Evolutionary conservation across 805 yeast genomes (phyloP).

Genomic region (Candida jianshihensis): DNA sequence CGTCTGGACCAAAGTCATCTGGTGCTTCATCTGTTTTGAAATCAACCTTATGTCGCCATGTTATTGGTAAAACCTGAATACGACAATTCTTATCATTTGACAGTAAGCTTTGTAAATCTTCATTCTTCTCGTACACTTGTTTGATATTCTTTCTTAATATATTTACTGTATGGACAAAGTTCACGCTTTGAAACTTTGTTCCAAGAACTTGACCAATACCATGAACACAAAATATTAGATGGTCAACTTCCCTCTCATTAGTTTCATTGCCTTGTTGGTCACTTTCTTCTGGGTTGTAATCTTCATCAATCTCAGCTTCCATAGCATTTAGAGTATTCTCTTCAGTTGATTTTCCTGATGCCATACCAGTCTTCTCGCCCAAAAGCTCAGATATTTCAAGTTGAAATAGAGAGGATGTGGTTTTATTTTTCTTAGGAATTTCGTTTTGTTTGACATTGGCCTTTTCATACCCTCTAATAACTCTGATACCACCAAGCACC

Average conservation of each 20-base stretch:
- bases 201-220: constrained; percentile 93
- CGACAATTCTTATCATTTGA: constrained; percentile 43
- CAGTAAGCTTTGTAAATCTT: constrained; percentile 28
- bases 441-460: neutral
- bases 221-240: constrained; percentile 80
- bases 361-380: constrained; percentile 12
- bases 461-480: constrained; percentile 42
- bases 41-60: constrained; percentile 81
- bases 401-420: constrained; percentile 12
- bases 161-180: constrained; percentile 81
- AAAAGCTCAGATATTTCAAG: constrained; percentile 18
- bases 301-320: constrained; percentile 44
- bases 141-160: constrained; percentile 50
- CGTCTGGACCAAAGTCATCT: constrained; percentile 29
- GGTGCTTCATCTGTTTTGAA: constrained; percentile 44
- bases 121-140: constrained; percentile 37
- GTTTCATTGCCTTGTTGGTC: constrained; percentile 31
- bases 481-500: constrained; percentile 39
- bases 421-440: neutral
- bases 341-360: constrained; percentile 12
- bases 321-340: constrained; percentile 34
- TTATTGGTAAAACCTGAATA: constrained; percentile 80
- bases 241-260: constrained; percentile 47
- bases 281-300: constrained; percentile 37
- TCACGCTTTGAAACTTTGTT: constrained; percentile 67